These are phyloP conservation scores for Sordariomycetes sp. DNA, from an alignment of 2,329 filamentous ascomycete genomes.

Conservation along the genomic window DNA sequence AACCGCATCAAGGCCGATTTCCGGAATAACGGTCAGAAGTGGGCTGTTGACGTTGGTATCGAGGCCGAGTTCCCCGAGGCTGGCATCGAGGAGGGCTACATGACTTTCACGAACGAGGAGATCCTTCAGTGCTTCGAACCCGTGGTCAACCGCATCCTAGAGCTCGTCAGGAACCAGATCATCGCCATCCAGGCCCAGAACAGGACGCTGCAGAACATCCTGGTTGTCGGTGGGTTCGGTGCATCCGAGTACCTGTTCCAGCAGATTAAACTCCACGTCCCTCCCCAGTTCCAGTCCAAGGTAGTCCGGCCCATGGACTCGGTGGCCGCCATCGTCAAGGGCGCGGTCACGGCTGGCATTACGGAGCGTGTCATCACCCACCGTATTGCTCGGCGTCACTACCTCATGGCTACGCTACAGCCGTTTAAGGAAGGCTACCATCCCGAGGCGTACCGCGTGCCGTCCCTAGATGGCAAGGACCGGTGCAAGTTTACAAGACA, in stretches of 20 bases:
- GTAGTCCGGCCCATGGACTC: conserved; percentile 98
- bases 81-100: conserved; percentile 96
- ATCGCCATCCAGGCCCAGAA: conserved; percentile 98
- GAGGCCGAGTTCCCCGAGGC: conserved; percentile 97
- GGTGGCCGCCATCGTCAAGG: conserved; percentile 95
- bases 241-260: conserved; percentile 98
- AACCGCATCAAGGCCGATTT: conserved; percentile 99
- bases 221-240: conserved; percentile 96
- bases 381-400: conserved; percentile 91
- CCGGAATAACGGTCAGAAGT: conserved; percentile 97
- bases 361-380: conserved; percentile 94
- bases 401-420: conserved; percentile 97
- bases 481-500: conserved; percentile 97
- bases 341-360: conserved; percentile 93
- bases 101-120: conserved; percentile 99
- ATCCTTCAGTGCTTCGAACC: conserved; percentile 98
- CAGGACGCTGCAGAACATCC: conserved; percentile 81
- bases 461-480: conserved; percentile 91
- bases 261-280: conserved; percentile 97
- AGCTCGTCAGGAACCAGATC: conserved; percentile 94
- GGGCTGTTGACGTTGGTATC: conserved; percentile 97
- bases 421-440: conserved; percentile 99
- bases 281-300: conserved; percentile 96
- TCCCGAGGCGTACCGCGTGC: conserved; percentile 94
- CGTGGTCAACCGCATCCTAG: conserved; percentile 91